Evolutionary conservation across 2,329 filamentous ascomycete species (phyloP).

Genomic region (Ophiostoma australiae): DNA sequence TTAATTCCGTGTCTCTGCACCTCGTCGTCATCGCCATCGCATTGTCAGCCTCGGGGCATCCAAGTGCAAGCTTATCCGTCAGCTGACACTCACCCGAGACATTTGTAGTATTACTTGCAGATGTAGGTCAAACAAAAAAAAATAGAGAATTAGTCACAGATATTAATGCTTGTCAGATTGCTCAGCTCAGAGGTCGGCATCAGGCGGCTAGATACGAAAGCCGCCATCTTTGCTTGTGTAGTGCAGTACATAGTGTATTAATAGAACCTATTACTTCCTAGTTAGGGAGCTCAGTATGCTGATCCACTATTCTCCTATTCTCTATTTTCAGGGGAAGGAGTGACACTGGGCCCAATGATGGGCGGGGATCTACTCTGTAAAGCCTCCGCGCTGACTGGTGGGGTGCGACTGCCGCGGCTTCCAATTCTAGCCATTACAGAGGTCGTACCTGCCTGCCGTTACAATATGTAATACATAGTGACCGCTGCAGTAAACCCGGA

Average conservation of each 20-base stretch:
- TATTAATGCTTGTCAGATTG: too few relatives aligned
- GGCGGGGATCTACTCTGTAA: not conserved
- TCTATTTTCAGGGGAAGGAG: not conserved
- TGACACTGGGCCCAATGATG: not conserved
- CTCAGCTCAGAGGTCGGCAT: not conserved
- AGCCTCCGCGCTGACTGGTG: slow-evolving; percentile 21
- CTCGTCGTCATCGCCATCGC: not conserved
- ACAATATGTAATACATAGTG: too few relatives aligned
- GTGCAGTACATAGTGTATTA: not conserved
- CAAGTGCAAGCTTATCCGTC: slow-evolving; percentile 1
- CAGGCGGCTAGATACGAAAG: not conserved
- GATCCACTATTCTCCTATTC: slow-evolving; percentile 7
- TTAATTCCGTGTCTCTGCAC: not conserved
- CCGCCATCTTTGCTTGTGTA: not conserved
- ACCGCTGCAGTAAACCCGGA: not conserved
- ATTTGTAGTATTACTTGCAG: not conserved
- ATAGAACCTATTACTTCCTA: not conserved
- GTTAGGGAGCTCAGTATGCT: not conserved
- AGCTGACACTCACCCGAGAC: not conserved
- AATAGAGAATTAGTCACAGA: not conserved
- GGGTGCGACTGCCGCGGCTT: slow-evolving; percentile 13
- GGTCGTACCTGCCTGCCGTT: not conserved
- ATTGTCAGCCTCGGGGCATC: not conserved
- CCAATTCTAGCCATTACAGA: not conserved
- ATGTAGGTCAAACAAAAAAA: not conserved